Evolutionary conservation across 306 rosid species (phyloP).

Genomic region (Dryas drummondii): DNA sequence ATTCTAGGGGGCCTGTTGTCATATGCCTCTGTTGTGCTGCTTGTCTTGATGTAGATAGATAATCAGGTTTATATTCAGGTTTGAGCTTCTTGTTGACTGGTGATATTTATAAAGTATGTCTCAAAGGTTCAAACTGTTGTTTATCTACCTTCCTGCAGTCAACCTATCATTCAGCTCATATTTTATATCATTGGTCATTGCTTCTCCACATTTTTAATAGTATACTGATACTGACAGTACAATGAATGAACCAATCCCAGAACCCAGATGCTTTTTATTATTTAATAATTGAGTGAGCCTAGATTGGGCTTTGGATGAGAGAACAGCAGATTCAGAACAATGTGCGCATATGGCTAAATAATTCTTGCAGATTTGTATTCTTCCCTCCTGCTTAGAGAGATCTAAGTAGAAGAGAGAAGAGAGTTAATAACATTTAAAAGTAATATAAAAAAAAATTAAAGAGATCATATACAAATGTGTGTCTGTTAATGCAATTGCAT

Average conservation of each 20-base stretch:
- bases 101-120: background rate
- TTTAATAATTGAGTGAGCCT: too few species aligned
- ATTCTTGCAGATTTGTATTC: background rate
- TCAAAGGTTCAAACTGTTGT: background rate
- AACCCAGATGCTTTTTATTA: background rate
- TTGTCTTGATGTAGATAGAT: conserved; percentile 35
- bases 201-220: background rate
- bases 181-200: background rate
- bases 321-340: background rate
- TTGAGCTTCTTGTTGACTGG: conserved; percentile 16
- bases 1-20: conserved; percentile 1
- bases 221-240: background rate
- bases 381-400: too few species aligned
- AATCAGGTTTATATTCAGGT: conserved; percentile 34
- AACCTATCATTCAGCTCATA: background rate
- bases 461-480: too few species aligned
- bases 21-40: background rate
- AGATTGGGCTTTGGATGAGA: background rate
- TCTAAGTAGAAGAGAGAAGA: too few species aligned
- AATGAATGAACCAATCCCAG: background rate
- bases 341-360: background rate
- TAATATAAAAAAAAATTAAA: too few species aligned
- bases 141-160: background rate
- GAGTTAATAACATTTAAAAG: too few species aligned
- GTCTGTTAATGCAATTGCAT: too few species aligned